These are phyloP conservation scores for Pichia rugopelliculosa DNA, from an alignment of 805 yeast species.

Conservation along the genomic window DNA sequence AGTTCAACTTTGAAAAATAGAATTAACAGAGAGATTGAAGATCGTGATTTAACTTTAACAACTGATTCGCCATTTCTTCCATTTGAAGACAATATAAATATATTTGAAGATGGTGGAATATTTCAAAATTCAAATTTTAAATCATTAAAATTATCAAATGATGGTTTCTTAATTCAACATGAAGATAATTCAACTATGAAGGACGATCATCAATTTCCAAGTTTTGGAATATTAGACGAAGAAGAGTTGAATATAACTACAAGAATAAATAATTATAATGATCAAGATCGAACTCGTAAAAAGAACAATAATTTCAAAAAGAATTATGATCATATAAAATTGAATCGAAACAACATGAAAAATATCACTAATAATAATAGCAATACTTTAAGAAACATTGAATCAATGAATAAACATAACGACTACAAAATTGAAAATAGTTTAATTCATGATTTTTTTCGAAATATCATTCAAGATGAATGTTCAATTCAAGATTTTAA, in stretches of 20 bases:
- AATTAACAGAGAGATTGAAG: background rate
- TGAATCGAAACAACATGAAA: background rate
- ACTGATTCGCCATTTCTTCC: background rate
- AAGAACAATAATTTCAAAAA: too few relatives aligned
- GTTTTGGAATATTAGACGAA: background rate
- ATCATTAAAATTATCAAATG: conserved; percentile 2
- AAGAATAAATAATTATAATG: too few relatives aligned
- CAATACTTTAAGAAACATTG: background rate
- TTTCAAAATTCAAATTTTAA: conserved; percentile 5
- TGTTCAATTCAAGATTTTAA: background rate
- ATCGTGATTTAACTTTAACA: background rate
- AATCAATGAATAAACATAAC: background rate
- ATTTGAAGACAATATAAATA: background rate
- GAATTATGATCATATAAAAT: background rate
- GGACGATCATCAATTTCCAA: background rate
- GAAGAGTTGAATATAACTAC: background rate
- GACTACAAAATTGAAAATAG: background rate
- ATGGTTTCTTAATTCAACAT: conserved; percentile 6
- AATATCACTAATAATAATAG: background rate
- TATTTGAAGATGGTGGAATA: background rate
- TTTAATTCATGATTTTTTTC: background rate
- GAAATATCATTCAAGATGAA: background rate
- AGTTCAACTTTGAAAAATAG: background rate
- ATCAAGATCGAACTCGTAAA: background rate
- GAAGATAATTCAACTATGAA: background rate